A percentile compares a stretch with the other conserved stretches of the same genome.
Evolutionary conservation across 2,329 filamentous ascomycete species (phyloP).

Genomic region (Ilyonectria robusta): DNA sequence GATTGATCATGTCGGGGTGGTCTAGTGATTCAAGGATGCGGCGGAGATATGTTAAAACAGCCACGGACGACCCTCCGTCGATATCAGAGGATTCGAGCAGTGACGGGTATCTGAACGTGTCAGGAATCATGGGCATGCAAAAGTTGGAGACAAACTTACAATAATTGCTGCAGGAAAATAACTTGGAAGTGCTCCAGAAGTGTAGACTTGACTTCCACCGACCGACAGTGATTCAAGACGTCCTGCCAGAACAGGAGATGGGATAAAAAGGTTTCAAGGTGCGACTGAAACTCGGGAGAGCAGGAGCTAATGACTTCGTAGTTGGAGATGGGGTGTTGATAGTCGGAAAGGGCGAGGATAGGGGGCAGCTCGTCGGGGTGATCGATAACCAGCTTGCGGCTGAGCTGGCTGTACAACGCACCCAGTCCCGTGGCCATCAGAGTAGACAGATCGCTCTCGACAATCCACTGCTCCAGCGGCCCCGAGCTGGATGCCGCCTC

Average conservation of each 20-base stretch:
- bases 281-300: slow-evolving; percentile 82
- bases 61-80: slow-evolving; percentile 95
- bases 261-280: slow-evolving; percentile 93
- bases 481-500: slow-evolving; percentile 89
- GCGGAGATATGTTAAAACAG: slow-evolving; percentile 92
- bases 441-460: slow-evolving; percentile 95
- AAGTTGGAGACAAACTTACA: slow-evolving; percentile 68
- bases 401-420: slow-evolving; percentile 77
- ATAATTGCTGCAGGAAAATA: slow-evolving; percentile 92
- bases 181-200: slow-evolving; percentile 97
- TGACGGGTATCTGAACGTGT: slow-evolving; percentile 82
- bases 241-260: slow-evolving; percentile 99
- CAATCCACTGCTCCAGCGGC: slow-evolving; percentile 93
- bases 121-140: neutral
- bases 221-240: slow-evolving; percentile 94
- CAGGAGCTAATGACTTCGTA: slow-evolving; percentile 82
- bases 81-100: slow-evolving; percentile 96
- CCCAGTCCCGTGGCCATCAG: slow-evolving; percentile 97
- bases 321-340: slow-evolving; percentile 78
- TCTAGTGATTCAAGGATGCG: slow-evolving; percentile 92
- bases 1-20: slow-evolving; percentile 93
- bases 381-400: slow-evolving; percentile 85
- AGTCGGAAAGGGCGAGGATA: slow-evolving; percentile 91
- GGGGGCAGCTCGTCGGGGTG: slow-evolving; percentile 83
- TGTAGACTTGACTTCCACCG: slow-evolving; percentile 91